A percentile compares a stretch with the other conserved stretches of the same genome.
Conservation (phyloP, 768 basidiomycete genomes). For the Wakefieldia striispora region DNA sequence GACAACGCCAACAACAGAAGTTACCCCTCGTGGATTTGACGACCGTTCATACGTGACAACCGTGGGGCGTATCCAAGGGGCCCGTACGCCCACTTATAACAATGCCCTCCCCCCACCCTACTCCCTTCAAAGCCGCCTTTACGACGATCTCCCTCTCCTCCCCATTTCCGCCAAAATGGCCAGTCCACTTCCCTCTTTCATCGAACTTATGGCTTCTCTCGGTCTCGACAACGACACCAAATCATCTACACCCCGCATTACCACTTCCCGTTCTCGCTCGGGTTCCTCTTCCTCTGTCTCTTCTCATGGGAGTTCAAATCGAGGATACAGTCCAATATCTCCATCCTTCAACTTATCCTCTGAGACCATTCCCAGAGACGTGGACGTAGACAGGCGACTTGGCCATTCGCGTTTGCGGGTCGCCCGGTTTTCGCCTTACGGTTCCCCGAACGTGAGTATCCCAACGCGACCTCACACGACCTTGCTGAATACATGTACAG, state of each 20-base stretch:
- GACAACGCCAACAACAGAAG: conserved; percentile 24
- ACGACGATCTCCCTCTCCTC: conserved; percentile 16
- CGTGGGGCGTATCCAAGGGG: conserved; percentile 38
- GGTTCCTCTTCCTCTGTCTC: conserved; percentile 49
- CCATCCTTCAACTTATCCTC: conserved; percentile 36
- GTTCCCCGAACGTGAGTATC: conserved; percentile 26
- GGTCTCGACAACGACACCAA: conserved; percentile 58
- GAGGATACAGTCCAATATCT: conserved; percentile 30
- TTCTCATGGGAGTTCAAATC: conserved; percentile 38
- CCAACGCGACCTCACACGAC: not conserved
- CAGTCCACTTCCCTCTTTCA: conserved; percentile 74
- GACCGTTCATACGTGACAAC: conserved; percentile 35
- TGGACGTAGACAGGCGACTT: conserved; percentile 30
- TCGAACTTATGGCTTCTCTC: conserved; percentile 82
- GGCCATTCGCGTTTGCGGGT: conserved; percentile 25
- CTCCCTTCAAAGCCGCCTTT: conserved; percentile 15
- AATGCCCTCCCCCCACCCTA: conserved; percentile 15
- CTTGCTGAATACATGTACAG: conserved; percentile 24
- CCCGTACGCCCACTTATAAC: conserved; percentile 26
- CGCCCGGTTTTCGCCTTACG: conserved; percentile 32
- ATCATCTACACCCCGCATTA: conserved; percentile 29
- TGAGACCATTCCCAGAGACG: conserved; percentile 27
- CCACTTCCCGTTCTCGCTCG: conserved; percentile 30
- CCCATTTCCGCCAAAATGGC: conserved; percentile 50
- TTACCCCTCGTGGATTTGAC: conserved; percentile 29